Conservation (phyloP, 768 basidiomycete genomes). For the Suillus americanus region DNA sequence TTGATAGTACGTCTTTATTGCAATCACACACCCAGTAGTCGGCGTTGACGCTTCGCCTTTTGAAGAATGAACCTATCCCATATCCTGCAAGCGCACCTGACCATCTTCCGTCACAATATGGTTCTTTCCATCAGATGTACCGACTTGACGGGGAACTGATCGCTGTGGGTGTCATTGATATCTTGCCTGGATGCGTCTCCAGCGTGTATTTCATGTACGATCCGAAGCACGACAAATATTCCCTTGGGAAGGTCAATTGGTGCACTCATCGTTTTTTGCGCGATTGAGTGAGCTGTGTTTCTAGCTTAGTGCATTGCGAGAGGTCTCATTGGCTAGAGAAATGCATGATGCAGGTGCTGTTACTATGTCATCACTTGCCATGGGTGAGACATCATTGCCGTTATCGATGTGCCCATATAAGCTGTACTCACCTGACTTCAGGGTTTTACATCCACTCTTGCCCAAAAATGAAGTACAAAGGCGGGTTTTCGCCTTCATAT, state of each 20-base stretch:
- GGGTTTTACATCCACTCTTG: slow-evolving; percentile 94
- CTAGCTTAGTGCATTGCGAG: slow-evolving; percentile 83
- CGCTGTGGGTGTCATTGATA: slow-evolving; percentile 87
- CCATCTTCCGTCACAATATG: slow-evolving; percentile 76
- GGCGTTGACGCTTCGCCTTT: slow-evolving; percentile 4
- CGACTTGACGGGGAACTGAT: slow-evolving; percentile 78
- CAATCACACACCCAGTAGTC: background rate
- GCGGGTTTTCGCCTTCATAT: slow-evolving; percentile 86
- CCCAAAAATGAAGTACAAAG: slow-evolving; percentile 95
- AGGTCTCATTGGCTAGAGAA: slow-evolving; percentile 72
- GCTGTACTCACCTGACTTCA: slow-evolving; percentile 28
- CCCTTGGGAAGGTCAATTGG: slow-evolving; percentile 68
- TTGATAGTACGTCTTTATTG: slow-evolving; percentile 50
- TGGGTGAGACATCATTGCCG: slow-evolving; percentile 56
- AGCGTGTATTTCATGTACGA: slow-evolving; percentile 91
- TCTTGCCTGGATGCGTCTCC: slow-evolving; percentile 83
- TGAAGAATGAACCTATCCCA: slow-evolving; percentile 58
- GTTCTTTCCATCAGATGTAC: slow-evolving; percentile 93
- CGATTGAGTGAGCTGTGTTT: background rate
- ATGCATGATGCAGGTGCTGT: slow-evolving; percentile 68
- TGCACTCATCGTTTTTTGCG: background rate
- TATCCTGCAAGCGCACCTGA: slow-evolving; percentile 48
- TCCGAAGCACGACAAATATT: slow-evolving; percentile 61
- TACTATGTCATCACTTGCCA: slow-evolving; percentile 71
- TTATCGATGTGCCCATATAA: background rate